Conservation (phyloP, 805 yeast species). For the Ogataea ramenticola region DNA sequence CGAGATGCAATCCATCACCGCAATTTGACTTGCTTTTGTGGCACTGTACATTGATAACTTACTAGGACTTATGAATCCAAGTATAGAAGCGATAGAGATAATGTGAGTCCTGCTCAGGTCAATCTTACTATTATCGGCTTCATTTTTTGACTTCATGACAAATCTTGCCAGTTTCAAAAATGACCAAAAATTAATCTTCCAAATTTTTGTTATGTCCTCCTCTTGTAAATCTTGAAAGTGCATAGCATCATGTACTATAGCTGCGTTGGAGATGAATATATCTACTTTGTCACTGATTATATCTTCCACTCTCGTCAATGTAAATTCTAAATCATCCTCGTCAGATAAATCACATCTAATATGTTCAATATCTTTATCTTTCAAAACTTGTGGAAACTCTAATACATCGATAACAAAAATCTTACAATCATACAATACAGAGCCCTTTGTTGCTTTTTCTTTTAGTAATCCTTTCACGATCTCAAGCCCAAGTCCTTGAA, state of each 20-base stretch:
- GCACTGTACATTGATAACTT: slow-evolving; percentile 42
- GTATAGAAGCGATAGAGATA: slow-evolving; percentile 37
- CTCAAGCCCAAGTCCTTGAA: slow-evolving; percentile 41
- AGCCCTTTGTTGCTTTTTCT: not conserved
- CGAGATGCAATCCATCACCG: slow-evolving; percentile 37
- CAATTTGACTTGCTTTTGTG: slow-evolving; percentile 38
- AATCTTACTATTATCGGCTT: slow-evolving; percentile 10
- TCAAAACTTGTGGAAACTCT: not conserved
- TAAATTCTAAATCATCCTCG: slow-evolving; percentile 2
- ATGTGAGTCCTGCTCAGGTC: slow-evolving; percentile 21
- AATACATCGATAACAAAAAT: not conserved
- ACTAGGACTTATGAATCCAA: slow-evolving; percentile 43
- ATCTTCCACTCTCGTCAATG: slow-evolving; percentile 6
- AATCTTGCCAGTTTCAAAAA: slow-evolving; percentile 33
- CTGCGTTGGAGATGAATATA: slow-evolving; percentile 42
- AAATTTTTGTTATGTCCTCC: slow-evolving; percentile 21
- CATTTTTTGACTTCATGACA: slow-evolving; percentile 4
- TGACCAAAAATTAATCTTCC: slow-evolving; percentile 37
- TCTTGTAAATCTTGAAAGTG: slow-evolving; percentile 20
- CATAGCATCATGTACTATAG: slow-evolving; percentile 30
- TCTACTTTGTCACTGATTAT: slow-evolving; percentile 17
- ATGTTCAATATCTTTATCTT: slow-evolving; percentile 17
- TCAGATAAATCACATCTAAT: slow-evolving; percentile 18
- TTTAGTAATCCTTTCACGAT: slow-evolving; percentile 23
- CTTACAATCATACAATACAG: not conserved